A percentile compares a stretch with the other conserved stretches of the same genome.
These are phyloP conservation scores for Kondoa malvinella DNA, from an alignment of 768 basidiomycete genomes.

Conservation along the genomic window DNA sequence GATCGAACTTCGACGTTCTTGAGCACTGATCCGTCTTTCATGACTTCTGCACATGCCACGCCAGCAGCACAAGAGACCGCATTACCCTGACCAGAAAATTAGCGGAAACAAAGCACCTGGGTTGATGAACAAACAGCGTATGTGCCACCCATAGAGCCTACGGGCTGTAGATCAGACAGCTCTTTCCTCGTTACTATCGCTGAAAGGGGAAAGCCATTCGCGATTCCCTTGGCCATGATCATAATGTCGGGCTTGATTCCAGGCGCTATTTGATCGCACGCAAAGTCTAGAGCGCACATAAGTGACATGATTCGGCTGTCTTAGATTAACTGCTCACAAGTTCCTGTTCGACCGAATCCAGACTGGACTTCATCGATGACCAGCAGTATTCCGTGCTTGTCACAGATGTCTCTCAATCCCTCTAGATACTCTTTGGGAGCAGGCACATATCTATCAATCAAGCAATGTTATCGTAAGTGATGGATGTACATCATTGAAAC, in stretches of 20 bases:
- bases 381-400: slow-evolving; percentile 65
- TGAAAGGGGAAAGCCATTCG: slow-evolving; percentile 67
- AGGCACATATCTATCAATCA: slow-evolving; percentile 85
- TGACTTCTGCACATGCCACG: slow-evolving; percentile 57
- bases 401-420: slow-evolving; percentile 67
- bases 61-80: slow-evolving; percentile 72
- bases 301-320: not conserved
- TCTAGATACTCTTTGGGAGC: slow-evolving; percentile 63
- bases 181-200: slow-evolving; percentile 65
- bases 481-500: not conserved
- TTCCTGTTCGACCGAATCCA: slow-evolving; percentile 79
- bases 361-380: slow-evolving; percentile 53
- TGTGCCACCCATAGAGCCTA: slow-evolving; percentile 54
- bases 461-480: slow-evolving; percentile 28
- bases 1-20: slow-evolving; percentile 58
- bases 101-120: not conserved
- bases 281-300: slow-evolving; percentile 14
- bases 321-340: slow-evolving; percentile 35
- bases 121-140: slow-evolving; percentile 1
- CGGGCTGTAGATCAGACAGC: slow-evolving; percentile 56
- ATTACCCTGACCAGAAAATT: slow-evolving; percentile 31
- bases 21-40: slow-evolving; percentile 63
- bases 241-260: slow-evolving; percentile 75
- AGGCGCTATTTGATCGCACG: slow-evolving; percentile 51
- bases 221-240: slow-evolving; percentile 61